A percentile compares a stretch with the other conserved stretches of the same genome.
Conservation (phyloP, 345 rosid genomes). For the Trapa bicornis region DNA sequence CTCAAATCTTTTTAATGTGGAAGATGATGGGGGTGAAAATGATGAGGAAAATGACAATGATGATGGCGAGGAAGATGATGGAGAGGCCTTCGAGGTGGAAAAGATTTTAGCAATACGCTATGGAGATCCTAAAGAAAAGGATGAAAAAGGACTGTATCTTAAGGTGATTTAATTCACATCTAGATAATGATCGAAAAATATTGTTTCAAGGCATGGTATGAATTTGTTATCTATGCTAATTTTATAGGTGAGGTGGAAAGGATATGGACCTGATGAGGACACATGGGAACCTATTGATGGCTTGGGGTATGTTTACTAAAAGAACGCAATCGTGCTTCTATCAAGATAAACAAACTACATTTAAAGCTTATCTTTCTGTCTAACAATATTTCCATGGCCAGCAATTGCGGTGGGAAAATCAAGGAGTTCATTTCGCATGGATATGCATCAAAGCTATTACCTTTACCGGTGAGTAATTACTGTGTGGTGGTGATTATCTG, state of each 20-base stretch:
- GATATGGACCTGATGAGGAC: slow-evolving; percentile 41
- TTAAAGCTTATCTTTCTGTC: not conserved
- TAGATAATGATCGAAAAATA: not conserved
- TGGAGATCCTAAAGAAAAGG: slow-evolving; percentile 35
- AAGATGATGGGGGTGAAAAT: slow-evolving; percentile 15
- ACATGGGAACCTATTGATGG: slow-evolving; percentile 62
- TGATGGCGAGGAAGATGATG: slow-evolving; percentile 12
- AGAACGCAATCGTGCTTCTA: not conserved
- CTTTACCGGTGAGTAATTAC: slow-evolving; percentile 40
- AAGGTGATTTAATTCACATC: slow-evolving; percentile 25
- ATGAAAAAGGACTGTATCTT: slow-evolving; percentile 26
- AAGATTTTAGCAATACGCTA: slow-evolving; percentile 32
- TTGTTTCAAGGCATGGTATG: not conserved
- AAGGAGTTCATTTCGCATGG: slow-evolving; percentile 37
- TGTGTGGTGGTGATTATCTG: no score
- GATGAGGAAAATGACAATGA: slow-evolving; percentile 10
- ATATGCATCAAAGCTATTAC: slow-evolving; percentile 32
- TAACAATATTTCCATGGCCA: slow-evolving; percentile 11
- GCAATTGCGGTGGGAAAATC: slow-evolving; percentile 31
- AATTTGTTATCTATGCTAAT: not conserved
- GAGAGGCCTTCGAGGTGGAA: slow-evolving; percentile 47
- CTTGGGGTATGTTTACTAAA: slow-evolving; percentile 27
- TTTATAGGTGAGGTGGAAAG: slow-evolving; percentile 53
- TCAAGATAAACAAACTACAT: not conserved
- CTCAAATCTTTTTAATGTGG: slow-evolving; percentile 10